Percentiles rank a stretch among this genome's conserved stretches.
These are phyloP conservation scores for Linum lewisii DNA, from an alignment of 345 rosid species.

Conservation along the genomic window DNA sequence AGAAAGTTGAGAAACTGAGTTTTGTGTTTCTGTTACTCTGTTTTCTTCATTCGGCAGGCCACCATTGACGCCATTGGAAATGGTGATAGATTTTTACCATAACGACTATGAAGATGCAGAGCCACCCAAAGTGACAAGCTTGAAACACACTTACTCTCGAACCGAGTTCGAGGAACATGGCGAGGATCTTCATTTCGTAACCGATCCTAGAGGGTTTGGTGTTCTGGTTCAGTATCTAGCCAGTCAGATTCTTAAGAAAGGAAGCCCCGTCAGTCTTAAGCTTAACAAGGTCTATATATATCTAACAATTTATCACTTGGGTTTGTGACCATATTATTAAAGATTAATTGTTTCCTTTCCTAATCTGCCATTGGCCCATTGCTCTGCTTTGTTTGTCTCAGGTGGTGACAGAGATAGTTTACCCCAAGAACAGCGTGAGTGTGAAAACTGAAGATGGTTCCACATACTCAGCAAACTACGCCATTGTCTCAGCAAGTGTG, in stretches of 20 bases:
- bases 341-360: too few relatives aligned
- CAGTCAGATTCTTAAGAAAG: slow-evolving; percentile 10
- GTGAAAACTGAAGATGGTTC: slow-evolving; percentile 23
- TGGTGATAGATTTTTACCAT: slow-evolving; percentile 26
- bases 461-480: slow-evolving; percentile 6
- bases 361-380: too few relatives aligned
- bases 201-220: slow-evolving; percentile 25
- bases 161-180: slow-evolving; percentile 17
- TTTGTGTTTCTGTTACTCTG: too few relatives aligned
- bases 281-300: slow-evolving; percentile 28
- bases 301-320: too few relatives aligned
- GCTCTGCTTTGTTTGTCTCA: too few relatives aligned
- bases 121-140: slow-evolving; percentile 25
- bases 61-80: slow-evolving; percentile 27
- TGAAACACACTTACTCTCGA: slow-evolving; percentile 23
- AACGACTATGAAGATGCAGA: slow-evolving; percentile 26
- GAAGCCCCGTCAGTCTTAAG: slow-evolving; percentile 11
- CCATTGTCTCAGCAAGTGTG: slow-evolving; percentile 21
- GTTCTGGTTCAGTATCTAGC: slow-evolving; percentile 20
- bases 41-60: slow-evolving; percentile 5
- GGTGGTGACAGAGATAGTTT: too few relatives aligned
- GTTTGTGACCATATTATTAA: too few relatives aligned
- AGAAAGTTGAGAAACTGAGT: too few relatives aligned
- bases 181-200: slow-evolving; percentile 20
- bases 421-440: too few relatives aligned